Percentiles rank a stretch among this genome's conserved stretches.
Evolutionary conservation across 495 filamentous ascomycete species (phyloP).

Genomic region (Penicillium angulare): DNA sequence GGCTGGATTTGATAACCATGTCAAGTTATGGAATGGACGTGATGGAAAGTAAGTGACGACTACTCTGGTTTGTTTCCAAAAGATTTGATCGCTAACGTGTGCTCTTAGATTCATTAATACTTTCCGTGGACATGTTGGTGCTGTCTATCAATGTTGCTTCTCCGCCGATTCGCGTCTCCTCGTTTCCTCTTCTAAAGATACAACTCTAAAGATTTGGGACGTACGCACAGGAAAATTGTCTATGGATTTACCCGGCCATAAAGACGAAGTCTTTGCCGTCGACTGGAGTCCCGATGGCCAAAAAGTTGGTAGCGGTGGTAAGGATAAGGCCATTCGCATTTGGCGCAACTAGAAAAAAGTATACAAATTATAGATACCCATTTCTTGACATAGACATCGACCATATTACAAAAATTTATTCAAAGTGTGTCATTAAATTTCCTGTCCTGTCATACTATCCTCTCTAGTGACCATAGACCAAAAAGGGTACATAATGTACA

Average conservation of each 20-base stretch:
- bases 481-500: not conserved
- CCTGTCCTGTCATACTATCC: too few species aligned
- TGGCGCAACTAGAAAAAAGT: constrained; percentile 65
- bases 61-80: not conserved
- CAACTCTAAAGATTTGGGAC: constrained; percentile 93
- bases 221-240: constrained; percentile 78
- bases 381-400: constrained; percentile 4
- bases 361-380: constrained; percentile 22
- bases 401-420: not conserved
- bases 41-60: constrained; percentile 56
- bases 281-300: constrained; percentile 89
- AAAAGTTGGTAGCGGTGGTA: constrained; percentile 84
- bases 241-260: constrained; percentile 87
- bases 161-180: constrained; percentile 83
- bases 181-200: constrained; percentile 86
- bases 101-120: constrained; percentile 69
- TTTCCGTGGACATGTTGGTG: constrained; percentile 86
- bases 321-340: constrained; percentile 85
- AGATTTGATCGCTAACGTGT: not conserved
- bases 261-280: constrained; percentile 91
- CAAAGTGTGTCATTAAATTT: too few species aligned
- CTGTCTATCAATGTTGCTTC: constrained; percentile 89
- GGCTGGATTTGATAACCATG: constrained; percentile 87
- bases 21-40: constrained; percentile 79
- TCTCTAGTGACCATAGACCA: not conserved